Base-by-base conservation (phyloP, 805 yeast genomes). In the Metschnikowia similis region DNA sequence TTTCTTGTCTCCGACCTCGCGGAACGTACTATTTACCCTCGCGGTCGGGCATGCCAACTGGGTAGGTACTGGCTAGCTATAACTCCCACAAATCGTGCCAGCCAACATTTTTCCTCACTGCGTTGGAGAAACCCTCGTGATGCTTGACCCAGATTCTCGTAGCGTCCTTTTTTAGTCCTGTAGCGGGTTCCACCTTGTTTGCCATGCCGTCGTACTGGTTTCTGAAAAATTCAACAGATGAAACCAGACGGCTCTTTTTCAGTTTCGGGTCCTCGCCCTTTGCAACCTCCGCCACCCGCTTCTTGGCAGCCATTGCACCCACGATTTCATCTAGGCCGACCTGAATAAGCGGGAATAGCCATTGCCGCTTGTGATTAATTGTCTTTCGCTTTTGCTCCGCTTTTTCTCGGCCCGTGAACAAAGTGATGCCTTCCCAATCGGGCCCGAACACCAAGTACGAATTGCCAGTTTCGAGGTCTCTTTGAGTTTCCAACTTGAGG, bases 81-180 rank as follows among this genome's bases (percentile, higher is more conserved):
- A 9, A 21, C 29, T 47, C 35, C 84, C 88, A 87, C 26, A 90
- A 65, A 48, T 80, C 84, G 7, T 70, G 64, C 96, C 96, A 91
- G 17, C 84, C 80, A 26, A 90, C 81, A 48, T 84, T 87, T 60
- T 88, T 89, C 32, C 95, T 70, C 2, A 90, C 97, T 0, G 97
- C 97, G 65, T 89, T 86, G 5, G 96, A 87, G 61, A 85, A 90
- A 0, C 97, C 97, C 67, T 90, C 97, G 55, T 86, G 87, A 62
- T 84, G 89, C 61, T 86, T 89, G n/a, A 90, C 87, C 97, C 97
- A 90, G 32, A 72, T 72, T 45, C 76, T 59, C 13, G 62, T 55
- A 5, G 57, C 58, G 35, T 53, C 55, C 28, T 48, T 45, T 29
- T 51, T 50, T 4, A 54, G 50, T 4, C 26, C 39, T 4, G 49